Conservation (phyloP, 768 basidiomycete species). For the Leccinum aurantiacum region DNA sequence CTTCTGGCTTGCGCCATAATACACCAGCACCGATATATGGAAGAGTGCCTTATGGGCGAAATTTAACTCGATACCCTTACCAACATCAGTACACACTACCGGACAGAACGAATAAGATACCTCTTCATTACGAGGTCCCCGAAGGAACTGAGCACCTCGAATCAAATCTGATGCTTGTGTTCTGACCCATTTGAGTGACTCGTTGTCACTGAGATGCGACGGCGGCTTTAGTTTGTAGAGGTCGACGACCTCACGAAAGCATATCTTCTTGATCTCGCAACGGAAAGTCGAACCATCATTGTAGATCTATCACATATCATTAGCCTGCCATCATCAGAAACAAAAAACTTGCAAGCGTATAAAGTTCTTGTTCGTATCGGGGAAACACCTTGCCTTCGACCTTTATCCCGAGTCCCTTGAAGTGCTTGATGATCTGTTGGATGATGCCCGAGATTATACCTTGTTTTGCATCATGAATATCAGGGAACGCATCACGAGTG, state of each 20-base stretch:
- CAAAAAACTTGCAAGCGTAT: background rate
- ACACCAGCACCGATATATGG: no score
- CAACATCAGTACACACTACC: no score
- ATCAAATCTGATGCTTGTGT: no score
- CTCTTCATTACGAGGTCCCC: no score
- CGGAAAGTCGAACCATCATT: background rate
- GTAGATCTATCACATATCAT: background rate
- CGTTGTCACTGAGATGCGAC: background rate
- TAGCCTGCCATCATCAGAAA: background rate
- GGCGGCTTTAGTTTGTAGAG: background rate
- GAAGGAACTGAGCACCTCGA: no score
- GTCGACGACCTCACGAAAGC: background rate
- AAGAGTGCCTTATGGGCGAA: no score
- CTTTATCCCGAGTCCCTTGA: background rate
- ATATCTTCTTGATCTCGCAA: background rate
- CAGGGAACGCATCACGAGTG: background rate
- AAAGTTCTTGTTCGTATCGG: background rate
- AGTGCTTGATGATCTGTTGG: background rate
- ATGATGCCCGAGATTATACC: background rate
- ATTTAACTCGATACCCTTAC: no score
- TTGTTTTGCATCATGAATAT: background rate
- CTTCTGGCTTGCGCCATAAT: no score
- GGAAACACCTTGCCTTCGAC: background rate
- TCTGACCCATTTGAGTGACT: no score
- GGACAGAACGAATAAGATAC: no score